Evolutionary conservation across 2,329 filamentous ascomycete genomes (phyloP).

Genomic region (Colletotrichum lentis): DNA sequence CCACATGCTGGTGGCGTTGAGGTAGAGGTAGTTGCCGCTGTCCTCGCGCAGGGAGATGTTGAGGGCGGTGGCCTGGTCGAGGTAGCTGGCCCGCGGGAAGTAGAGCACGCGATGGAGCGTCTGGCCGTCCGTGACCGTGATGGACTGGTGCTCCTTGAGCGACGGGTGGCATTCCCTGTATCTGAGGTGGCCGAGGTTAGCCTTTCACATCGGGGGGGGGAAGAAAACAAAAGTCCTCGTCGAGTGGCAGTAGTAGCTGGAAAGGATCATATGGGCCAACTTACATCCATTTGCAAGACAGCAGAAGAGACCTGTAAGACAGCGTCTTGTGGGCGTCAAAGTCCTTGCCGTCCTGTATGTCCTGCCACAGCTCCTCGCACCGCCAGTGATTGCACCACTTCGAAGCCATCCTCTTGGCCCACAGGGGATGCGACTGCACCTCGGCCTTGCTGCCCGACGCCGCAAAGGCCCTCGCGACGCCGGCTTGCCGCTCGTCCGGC

Average conservation of each 20-base stretch:
- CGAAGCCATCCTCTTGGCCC: slow-evolving; percentile 36
- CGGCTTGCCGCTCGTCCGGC: slow-evolving; percentile 32
- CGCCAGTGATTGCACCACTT: slow-evolving; percentile 40
- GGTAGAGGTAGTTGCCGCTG: slow-evolving; percentile 35
- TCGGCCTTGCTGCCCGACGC: neutral
- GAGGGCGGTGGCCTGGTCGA: slow-evolving; percentile 10
- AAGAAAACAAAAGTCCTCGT: too few species aligned
- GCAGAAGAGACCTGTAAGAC: slow-evolving; percentile 29
- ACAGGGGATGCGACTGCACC: slow-evolving; percentile 31
- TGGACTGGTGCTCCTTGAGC: slow-evolving; percentile 21
- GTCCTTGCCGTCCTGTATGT: slow-evolving; percentile 13
- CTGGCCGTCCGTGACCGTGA: slow-evolving; percentile 35
- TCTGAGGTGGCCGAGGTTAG: slow-evolving; percentile 1
- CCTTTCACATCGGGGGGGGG: neutral
- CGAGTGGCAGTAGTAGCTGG: too few species aligned
- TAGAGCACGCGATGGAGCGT: slow-evolving; percentile 31
- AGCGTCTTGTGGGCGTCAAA: slow-evolving; percentile 10
- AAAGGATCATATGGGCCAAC: neutral
- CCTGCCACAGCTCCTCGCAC: slow-evolving; percentile 35
- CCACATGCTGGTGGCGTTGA: slow-evolving; percentile 32
- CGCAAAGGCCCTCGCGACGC: slow-evolving; percentile 22
- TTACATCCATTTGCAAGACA: slow-evolving; percentile 36
- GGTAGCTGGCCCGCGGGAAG: neutral
- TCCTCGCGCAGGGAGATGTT: slow-evolving; percentile 37
- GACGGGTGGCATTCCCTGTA: slow-evolving; percentile 29